Evolutionary conservation across 371 early-diverging fungal genomes (phyloP), one percentile per base, ranked within the genome.

Genomic region (Mucor racemosus): DNA sequence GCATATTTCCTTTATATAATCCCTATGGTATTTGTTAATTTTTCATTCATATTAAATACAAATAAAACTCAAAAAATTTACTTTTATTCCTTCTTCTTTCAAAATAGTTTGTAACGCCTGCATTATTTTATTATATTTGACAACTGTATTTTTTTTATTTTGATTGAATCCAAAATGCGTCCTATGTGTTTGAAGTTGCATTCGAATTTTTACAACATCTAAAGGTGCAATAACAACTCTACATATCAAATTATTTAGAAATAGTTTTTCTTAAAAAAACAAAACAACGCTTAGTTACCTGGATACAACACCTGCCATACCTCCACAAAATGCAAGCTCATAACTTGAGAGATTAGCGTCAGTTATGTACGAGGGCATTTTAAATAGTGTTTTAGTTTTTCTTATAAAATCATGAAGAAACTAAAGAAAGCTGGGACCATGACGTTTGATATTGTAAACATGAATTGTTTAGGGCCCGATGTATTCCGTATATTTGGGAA

Each of bases 1-100:
- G 85, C 76, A 92, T 74, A 63, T 98, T 98, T 50, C 98, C 98
- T 71, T 97, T 97, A 89, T 94, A 98, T 13, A 96, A 79, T 5
- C 91, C 96, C 87, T 93, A 55, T 58, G n/a, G 4, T 34, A 33
- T 26, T 38, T 38, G 38, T 38, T 9, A 38, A 55, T 35, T n/a
- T 26, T 26, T 26, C 26, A 26, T 26, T 6, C 56, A 56, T 56
- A 13, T 31, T 53, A 31, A 53, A 53, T 60, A 31, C 48, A 39
- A 21, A 19, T 9, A 17, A 58, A 17, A 36, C 15, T n/a, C 5
- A 0, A 7, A 34, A 57, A 13, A 34, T 36, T 69, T 83, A 88
- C 92, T 62, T 68, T 69, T 19, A 90, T 69, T n/a, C 93, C 93
- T 74, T 94, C 94, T 71, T 94, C 92, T n/a, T 75, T 75, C 7